These are phyloP conservation scores for Avena insularis DNA, from an alignment of 176 grass and related monocot genomes.

Conservation along the genomic window DNA sequence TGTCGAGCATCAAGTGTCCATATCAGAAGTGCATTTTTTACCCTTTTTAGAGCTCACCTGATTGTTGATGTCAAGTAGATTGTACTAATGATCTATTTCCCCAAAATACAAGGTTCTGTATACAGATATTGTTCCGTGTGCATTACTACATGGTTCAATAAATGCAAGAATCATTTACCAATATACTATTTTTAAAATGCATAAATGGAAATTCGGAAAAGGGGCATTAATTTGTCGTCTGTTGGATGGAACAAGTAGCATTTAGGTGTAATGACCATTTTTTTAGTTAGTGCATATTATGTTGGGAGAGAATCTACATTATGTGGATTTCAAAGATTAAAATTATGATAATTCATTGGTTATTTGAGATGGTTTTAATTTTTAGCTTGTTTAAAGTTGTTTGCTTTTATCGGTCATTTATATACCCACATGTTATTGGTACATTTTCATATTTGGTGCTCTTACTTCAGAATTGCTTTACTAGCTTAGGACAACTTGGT, in stretches of 20 bases:
- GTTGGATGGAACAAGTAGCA: slow-evolving; percentile 13
- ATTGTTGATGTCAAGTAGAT: background rate
- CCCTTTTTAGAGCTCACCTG: background rate
- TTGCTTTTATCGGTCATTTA: background rate
- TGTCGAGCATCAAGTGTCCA: background rate
- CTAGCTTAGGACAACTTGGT: background rate
- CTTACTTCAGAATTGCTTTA: background rate
- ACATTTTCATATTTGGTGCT: background rate
- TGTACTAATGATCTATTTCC: background rate
- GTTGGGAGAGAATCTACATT: background rate
- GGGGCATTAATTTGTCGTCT: background rate
- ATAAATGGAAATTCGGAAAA: too few species aligned
- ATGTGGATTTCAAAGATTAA: background rate
- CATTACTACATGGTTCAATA: slow-evolving; percentile 8
- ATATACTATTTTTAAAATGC: background rate
- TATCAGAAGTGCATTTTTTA: slow-evolving; percentile 12
- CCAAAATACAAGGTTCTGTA: background rate
- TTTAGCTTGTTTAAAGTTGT: background rate
- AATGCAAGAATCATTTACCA: background rate
- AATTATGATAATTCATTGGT: background rate
- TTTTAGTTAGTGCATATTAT: background rate
- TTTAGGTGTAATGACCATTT: background rate
- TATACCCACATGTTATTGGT: background rate
- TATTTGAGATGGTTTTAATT: background rate
- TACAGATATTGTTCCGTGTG: background rate